These are phyloP conservation scores for Coemansia sp. DNA, from an alignment of 371 early-diverging fungal genomes.

Conservation along the genomic window DNA sequence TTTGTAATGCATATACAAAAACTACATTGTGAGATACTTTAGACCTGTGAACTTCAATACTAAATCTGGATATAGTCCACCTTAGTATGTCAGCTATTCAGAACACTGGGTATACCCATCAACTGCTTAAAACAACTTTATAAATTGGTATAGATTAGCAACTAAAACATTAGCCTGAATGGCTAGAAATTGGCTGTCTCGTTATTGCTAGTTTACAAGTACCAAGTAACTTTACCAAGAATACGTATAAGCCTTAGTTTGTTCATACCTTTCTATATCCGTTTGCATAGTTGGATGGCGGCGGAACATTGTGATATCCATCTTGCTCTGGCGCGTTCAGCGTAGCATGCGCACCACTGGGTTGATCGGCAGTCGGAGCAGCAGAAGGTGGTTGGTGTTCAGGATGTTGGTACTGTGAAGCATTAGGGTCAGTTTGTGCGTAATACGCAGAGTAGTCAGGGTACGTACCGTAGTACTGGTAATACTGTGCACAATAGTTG, in stretches of 20 bases:
- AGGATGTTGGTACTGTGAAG: slow-evolving; percentile 1
- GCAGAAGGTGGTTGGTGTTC: not conserved
- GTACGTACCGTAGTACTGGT: slow-evolving; percentile 44
- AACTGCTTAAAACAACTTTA: not conserved
- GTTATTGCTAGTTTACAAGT: not conserved
- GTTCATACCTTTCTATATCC: slow-evolving; percentile 22
- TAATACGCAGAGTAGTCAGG: slow-evolving; percentile 40
- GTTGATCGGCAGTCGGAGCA: not conserved
- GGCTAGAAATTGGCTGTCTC: not conserved
- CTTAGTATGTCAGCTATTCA: no score
- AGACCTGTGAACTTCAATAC: no score
- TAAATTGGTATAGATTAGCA: not conserved
- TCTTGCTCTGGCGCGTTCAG: not conserved
- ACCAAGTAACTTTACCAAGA: not conserved
- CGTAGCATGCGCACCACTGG: not conserved
- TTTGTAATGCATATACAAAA: no score
- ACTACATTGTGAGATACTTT: no score
- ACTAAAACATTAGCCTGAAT: not conserved
- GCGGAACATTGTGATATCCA: slow-evolving; percentile 46
- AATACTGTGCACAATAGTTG: slow-evolving; percentile 41
- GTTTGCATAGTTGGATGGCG: slow-evolving; percentile 22
- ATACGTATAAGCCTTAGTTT: not conserved
- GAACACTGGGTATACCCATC: not conserved
- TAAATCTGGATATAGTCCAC: no score
- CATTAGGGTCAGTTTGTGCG: slow-evolving; percentile 3